These are phyloP conservation scores for Penicillium daleae DNA, from an alignment of 495 filamentous ascomycete species.

Conservation along the genomic window DNA sequence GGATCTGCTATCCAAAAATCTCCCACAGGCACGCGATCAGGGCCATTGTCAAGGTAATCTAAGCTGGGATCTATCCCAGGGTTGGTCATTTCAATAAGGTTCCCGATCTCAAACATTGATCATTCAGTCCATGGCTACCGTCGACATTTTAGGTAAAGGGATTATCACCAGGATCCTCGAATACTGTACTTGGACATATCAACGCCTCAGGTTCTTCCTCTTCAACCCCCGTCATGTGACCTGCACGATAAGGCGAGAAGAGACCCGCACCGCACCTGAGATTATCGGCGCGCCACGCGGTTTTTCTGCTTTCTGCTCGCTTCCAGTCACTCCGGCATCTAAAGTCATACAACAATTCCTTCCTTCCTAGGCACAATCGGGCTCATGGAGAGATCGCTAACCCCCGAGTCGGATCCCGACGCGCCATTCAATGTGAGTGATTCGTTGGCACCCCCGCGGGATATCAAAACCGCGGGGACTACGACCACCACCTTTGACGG, in stretches of 20 bases:
- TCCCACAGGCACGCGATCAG: background rate
- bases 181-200: background rate
- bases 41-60: background rate
- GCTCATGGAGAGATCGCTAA: conserved; percentile 21
- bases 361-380: background rate
- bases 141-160: no score
- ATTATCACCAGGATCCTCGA: background rate
- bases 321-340: background rate
- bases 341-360: background rate
- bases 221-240: conserved; percentile 3
- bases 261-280: conserved; percentile 6
- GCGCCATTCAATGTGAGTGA: conserved; percentile 57
- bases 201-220: background rate
- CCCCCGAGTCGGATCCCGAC: conserved; percentile 34
- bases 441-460: conserved; percentile 67
- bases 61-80: background rate
- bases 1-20: background rate
- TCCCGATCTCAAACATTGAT: no score
- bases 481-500: conserved; percentile 72
- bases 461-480: conserved; percentile 64
- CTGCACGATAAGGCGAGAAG: conserved; percentile 3
- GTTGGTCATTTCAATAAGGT: background rate
- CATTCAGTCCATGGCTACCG: no score
- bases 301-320: background rate
- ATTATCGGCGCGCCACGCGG: conserved; percentile 3